A percentile compares a stretch with the other conserved stretches of the same genome.
Evolutionary conservation across 805 yeast genomes (phyloP).

Genomic region (Ogataea pini): DNA sequence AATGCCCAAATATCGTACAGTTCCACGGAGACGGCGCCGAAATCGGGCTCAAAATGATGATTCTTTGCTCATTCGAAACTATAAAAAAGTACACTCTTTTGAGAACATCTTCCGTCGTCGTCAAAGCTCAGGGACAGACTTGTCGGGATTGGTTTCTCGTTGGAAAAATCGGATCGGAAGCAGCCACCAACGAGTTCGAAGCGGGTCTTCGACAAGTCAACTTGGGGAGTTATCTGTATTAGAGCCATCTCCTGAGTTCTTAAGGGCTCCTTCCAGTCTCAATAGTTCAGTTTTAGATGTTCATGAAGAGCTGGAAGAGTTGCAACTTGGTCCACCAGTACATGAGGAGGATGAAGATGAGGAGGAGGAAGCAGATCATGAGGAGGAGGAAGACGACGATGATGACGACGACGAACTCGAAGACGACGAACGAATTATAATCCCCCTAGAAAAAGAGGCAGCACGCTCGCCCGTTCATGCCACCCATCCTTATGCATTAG

Average conservation of each 20-base stretch:
- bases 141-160: slow-evolving; percentile 21
- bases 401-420: slow-evolving; percentile 12
- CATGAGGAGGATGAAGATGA: slow-evolving; percentile 30
- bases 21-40: slow-evolving; percentile 69
- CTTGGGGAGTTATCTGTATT: not conserved
- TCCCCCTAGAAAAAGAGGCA: no score
- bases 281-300: not conserved
- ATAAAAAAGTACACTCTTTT: slow-evolving; percentile 20
- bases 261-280: not conserved
- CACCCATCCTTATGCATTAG: slow-evolving; percentile 1
- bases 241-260: not conserved
- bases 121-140: slow-evolving; percentile 13
- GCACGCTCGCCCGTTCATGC: no score
- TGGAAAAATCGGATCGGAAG: slow-evolving; percentile 19
- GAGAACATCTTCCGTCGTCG: slow-evolving; percentile 22
- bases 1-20: slow-evolving; percentile 74
- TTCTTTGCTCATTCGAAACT: slow-evolving; percentile 16
- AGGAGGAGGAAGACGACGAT: slow-evolving; percentile 26
- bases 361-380: slow-evolving; percentile 34
- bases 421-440: slow-evolving; percentile 6
- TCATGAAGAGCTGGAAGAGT: slow-evolving; percentile 1
- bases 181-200: not conserved
- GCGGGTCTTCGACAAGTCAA: not conserved
- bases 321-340: slow-evolving; percentile 14
- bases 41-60: slow-evolving; percentile 30